Conservation (phyloP, 345 rosid genomes). For the Camelina laxa region DNA sequence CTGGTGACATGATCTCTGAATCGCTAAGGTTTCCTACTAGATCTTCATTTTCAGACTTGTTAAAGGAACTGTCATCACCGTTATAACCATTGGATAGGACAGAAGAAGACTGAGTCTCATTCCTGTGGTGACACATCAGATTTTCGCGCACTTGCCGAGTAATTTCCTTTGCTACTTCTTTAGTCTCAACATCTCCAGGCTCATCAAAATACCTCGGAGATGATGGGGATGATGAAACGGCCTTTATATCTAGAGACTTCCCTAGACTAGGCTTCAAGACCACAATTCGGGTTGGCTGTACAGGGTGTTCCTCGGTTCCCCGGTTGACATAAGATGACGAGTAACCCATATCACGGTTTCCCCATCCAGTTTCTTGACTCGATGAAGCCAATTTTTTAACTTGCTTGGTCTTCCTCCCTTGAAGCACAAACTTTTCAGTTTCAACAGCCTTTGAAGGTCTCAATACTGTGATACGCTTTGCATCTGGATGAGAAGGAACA, state of each 20-base stretch:
- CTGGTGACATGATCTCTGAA: conserved; percentile 80
- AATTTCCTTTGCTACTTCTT: conserved; percentile 65
- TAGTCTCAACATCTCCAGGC: conserved; percentile 64
- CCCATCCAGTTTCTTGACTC: conserved; percentile 52
- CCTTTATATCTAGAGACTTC: conserved; percentile 56
- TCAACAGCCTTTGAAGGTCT: conserved; percentile 81
- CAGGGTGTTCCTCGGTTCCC: conserved; percentile 56
- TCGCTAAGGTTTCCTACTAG: conserved; percentile 74
- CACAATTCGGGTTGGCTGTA: conserved; percentile 84
- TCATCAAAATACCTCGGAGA: conserved; percentile 57
- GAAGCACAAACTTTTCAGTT: conserved; percentile 52
- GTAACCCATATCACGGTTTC: conserved; percentile 48
- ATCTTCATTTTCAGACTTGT: conserved; percentile 76
- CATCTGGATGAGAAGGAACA: conserved; percentile 64
- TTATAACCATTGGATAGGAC: conserved; percentile 80
- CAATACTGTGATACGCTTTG: conserved; percentile 83
- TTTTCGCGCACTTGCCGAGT: conserved; percentile 59
- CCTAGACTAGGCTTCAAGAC: conserved; percentile 87
- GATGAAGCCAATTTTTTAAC: conserved; percentile 50
- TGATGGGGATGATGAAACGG: conserved; percentile 58
- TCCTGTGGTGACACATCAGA: conserved; percentile 65
- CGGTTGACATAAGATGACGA: conserved; percentile 51
- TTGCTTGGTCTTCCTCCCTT: conserved; percentile 55
- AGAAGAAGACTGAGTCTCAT: conserved; percentile 79
- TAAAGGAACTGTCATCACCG: conserved; percentile 86